A percentile compares a stretch with the other conserved stretches of the same genome.
Evolutionary conservation across 179 eudicot genomes (phyloP).

Genomic region (Patellifolia procumbens): DNA sequence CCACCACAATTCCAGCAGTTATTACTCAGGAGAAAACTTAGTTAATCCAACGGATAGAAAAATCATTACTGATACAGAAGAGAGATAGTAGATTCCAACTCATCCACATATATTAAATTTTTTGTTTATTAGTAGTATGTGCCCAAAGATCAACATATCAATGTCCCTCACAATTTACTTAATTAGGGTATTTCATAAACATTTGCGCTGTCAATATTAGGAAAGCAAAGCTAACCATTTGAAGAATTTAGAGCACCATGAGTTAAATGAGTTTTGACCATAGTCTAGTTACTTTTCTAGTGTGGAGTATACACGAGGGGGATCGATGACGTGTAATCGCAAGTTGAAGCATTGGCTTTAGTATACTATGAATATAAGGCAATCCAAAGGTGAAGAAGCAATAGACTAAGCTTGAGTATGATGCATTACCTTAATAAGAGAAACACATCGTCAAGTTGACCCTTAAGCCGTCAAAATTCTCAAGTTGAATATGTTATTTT

Average conservation of each 20-base stretch:
- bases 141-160: no score
- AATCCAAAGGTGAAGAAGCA: conserved; percentile 16
- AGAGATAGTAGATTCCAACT: no score
- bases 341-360: neutral
- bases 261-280: conserved; percentile 21
- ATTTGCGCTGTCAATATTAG: neutral
- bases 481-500: conserved; percentile 3
- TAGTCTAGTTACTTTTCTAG: conserved; percentile 16
- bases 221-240: conserved; percentile 20
- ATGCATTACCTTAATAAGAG: conserved; percentile 10
- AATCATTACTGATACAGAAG: no score
- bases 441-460: conserved; percentile 12
- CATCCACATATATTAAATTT: no score
- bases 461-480: neutral
- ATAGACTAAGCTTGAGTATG: neutral
- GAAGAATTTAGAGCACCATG: conserved; percentile 9
- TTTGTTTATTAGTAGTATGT: no score
- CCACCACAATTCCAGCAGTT: neutral
- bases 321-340: conserved; percentile 30
- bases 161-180: no score
- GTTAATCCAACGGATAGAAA: no score
- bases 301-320: neutral
- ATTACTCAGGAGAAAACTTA: no score
- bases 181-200: neutral
- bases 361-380: neutral